These are phyloP conservation scores for Xylaria flabelliformis DNA, from an alignment of 495 filamentous ascomycete genomes.

Conservation along the genomic window DNA sequence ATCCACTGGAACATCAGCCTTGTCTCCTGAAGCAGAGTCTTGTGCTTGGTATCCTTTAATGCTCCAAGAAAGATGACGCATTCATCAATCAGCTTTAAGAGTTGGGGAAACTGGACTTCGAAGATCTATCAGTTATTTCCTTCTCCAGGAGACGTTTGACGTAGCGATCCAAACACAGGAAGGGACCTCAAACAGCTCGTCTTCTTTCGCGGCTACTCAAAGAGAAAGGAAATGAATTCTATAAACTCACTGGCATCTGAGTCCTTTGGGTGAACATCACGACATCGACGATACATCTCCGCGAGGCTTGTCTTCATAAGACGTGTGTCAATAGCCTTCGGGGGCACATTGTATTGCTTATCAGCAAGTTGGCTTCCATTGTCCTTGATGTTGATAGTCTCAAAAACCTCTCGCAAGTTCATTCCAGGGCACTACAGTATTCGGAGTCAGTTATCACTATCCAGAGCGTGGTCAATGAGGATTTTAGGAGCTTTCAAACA, in stretches of 20 bases:
- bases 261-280: neutral
- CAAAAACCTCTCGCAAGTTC: slow-evolving; percentile 17
- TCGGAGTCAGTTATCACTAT: too few species aligned
- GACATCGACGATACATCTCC: slow-evolving; percentile 26
- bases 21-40: slow-evolving; percentile 12
- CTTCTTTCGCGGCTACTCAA: neutral
- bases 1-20: slow-evolving; percentile 21
- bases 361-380: neutral
- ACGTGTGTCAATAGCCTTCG: slow-evolving; percentile 27
- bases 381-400: neutral
- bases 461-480: too few species aligned
- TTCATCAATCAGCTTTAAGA: slow-evolving; percentile 26
- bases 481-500: too few species aligned
- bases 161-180: neutral
- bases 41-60: slow-evolving; percentile 28
- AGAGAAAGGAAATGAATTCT: neutral
- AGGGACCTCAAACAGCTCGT: neutral
- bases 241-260: slow-evolving; percentile 11
- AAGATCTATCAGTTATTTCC: neutral
- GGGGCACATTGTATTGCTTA: slow-evolving; percentile 24
- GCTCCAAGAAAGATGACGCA: slow-evolving; percentile 23
- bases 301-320: slow-evolving; percentile 12
- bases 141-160: neutral
- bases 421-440: slow-evolving; percentile 16
- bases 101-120: neutral